Percentiles rank a stretch among this genome's conserved stretches.
phyloP scores from a whole-genome alignment of 225 moss, liverwort and hornwort species.

The Sphagnum contortum region DNA sequence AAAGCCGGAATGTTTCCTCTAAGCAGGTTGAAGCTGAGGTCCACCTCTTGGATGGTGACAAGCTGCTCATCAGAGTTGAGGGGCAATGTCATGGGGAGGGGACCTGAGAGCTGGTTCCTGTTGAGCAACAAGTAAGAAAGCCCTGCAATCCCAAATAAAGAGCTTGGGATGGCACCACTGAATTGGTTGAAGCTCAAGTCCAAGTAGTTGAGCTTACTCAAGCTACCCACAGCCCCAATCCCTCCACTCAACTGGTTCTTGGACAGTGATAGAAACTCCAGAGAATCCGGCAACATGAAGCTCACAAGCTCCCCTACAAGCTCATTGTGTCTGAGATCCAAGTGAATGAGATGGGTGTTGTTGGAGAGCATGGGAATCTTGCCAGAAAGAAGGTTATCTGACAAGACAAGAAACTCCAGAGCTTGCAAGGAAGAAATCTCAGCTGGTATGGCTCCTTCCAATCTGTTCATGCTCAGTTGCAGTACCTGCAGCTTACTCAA shows the following conservation, averaged over 20 bases:
- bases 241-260: slow-evolving; percentile 21
- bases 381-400: no score
- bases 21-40: slow-evolving; percentile 32
- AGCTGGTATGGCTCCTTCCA: no score
- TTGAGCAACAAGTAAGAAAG: slow-evolving; percentile 26
- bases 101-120: slow-evolving; percentile 25
- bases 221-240: slow-evolving; percentile 5
- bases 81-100: slow-evolving; percentile 11
- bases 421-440: no score
- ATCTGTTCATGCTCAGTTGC: no score
- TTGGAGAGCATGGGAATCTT: no score
- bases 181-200: slow-evolving; percentile 34
- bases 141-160: slow-evolving; percentile 16
- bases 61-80: no score
- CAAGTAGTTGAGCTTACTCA: slow-evolving; percentile 15
- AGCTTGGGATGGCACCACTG: slow-evolving; percentile 28
- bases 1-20: slow-evolving; percentile 26
- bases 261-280: slow-evolving; percentile 29
- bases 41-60: slow-evolving; percentile 30
- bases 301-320: slow-evolving; percentile 11
- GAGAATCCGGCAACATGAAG: slow-evolving; percentile 4
- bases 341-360: slow-evolving; percentile 10
- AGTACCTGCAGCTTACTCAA: not conserved
- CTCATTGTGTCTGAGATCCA: slow-evolving; percentile 22
- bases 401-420: no score